Base-by-base conservation (phyloP, 805 yeast species). In the Saturnispora bothae region DNA sequence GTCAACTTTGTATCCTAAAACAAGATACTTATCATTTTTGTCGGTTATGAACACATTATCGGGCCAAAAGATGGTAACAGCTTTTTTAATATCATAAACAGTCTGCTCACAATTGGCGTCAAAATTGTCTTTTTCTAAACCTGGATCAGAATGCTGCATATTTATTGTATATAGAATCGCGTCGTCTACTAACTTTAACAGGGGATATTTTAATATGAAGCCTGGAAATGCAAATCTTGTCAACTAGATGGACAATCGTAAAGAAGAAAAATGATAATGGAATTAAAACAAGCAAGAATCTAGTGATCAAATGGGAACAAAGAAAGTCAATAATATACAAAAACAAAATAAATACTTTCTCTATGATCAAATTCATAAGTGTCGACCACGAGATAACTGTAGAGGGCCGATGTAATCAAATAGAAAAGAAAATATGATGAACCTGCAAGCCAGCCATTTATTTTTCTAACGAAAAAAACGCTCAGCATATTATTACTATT, bases 31-130 rank as follows among this genome's bases (percentile, higher is more conserved):
- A 12, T 46, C 34, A 4, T 21, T 20, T 9, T 20, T n/a, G 4
- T 34, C 23, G 4, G 42, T 31, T 3, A 44, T 18, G 9, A 26
- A 22, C 6, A 58, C 32, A 36, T 58, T 61, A 10, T 42, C 36
- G 9, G 63, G 63, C 63, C 63, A 59, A 32, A 54, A 57, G 1
- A 54, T 31, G n/a, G 51, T 32, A n/a, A 37, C 33, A 21, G 17
- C 10, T 17, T 31, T 26, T 6, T 16, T 16, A 10, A 5, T 26
- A n/a, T 26, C 12, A 26, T 26, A 7, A 7, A 10, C 28, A 10
- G 6, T 7, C 12, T 26, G 6, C 7, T 26, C 28, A 22, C 10
- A 10, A 22, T 22, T 22, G 6, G 10, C 10, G 25, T 7, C 10
- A 7, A 7, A 6, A 22, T 22, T 22, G 6, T 22, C 25, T 22